Percentiles rank a stretch among this genome's conserved stretches.
Conservation (phyloP, 768 basidiomycete genomes). For the Rhizopogon rudus region DNA sequence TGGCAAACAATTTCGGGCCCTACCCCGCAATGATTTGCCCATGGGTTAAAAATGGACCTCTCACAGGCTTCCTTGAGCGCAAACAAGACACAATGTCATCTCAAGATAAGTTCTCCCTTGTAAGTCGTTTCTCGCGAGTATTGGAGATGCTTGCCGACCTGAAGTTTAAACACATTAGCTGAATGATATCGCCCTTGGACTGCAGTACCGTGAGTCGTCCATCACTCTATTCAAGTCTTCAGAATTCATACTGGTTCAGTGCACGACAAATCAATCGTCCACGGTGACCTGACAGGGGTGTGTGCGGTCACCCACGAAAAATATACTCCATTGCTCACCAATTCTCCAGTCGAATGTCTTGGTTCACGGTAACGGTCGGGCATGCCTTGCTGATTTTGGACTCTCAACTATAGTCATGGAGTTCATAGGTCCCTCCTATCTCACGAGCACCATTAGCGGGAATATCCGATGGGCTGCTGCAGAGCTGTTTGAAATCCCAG, state of each 20-base stretch:
- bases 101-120: conserved; percentile 10
- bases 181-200: too few relatives aligned
- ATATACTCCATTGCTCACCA: not conserved
- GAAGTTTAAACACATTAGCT: too few relatives aligned
- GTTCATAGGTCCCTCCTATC: conserved; percentile 18
- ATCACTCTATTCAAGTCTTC: not conserved
- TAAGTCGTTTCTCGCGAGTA: not conserved
- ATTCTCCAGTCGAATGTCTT: conserved; percentile 12
- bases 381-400: too few relatives aligned
- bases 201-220: too few relatives aligned
- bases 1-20: conserved; percentile 13
- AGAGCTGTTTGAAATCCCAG: conserved; percentile 24
- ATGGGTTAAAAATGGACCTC: conserved; percentile 10
- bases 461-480: conserved; percentile 42
- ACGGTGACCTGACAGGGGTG: conserved; percentile 5
- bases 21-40: conserved; percentile 17
- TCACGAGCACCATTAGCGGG: conserved; percentile 24
- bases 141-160: too few relatives aligned
- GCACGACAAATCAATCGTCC: not conserved
- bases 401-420: conserved; percentile 34
- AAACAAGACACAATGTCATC: conserved; percentile 1
- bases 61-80: conserved; percentile 9
- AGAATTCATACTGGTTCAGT: not conserved
- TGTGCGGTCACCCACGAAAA: not conserved
- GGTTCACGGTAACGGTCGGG: conserved; percentile 24